A percentile compares a stretch with the other conserved stretches of the same genome.
Evolutionary conservation across 1,284 basidiomycete genomes (phyloP).

Genomic region (Agroathelia rolfsii): DNA sequence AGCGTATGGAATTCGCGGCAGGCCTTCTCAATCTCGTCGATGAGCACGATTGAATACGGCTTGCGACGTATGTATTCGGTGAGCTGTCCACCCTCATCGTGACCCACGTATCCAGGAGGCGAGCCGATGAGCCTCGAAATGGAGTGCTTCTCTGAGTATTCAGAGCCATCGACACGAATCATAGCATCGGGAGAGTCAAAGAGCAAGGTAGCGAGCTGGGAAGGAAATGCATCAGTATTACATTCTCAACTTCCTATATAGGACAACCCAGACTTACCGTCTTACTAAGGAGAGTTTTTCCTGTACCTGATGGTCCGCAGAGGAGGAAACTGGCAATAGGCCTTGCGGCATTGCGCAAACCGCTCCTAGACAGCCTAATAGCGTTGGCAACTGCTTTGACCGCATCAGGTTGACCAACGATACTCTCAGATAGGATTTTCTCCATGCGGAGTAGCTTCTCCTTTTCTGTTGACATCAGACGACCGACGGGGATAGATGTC

Average conservation of each 20-base stretch:
- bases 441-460: conserved; percentile 83
- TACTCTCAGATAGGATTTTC: conserved; percentile 51
- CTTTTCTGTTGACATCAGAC: conserved; percentile 83
- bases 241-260: no score
- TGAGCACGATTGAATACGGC: conserved; percentile 74
- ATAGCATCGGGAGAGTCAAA: conserved; percentile 88
- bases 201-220: conserved; percentile 72
- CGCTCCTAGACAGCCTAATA: conserved; percentile 83
- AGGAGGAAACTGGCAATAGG: conserved; percentile 93
- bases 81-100: conserved; percentile 84
- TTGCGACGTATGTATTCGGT: conserved; percentile 88
- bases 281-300: conserved; percentile 84
- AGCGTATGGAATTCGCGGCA: conserved; percentile 85
- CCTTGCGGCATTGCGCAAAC: conserved; percentile 72
- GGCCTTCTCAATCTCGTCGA: conserved; percentile 88
- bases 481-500: conserved; percentile 87
- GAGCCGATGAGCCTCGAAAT: conserved; percentile 86
- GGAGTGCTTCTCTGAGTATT: conserved; percentile 92
- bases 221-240: conserved; percentile 13
- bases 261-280: conserved; percentile 49
- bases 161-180: conserved; percentile 86
- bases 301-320: conserved; percentile 87
- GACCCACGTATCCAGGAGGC: conserved; percentile 87
- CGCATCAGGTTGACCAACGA: conserved; percentile 87
- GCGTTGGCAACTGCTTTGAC: conserved; percentile 88